A percentile compares a stretch with the other conserved stretches of the same genome.
Conservation (phyloP, 1,284 basidiomycete genomes). For the Tilletia setariae region DNA sequence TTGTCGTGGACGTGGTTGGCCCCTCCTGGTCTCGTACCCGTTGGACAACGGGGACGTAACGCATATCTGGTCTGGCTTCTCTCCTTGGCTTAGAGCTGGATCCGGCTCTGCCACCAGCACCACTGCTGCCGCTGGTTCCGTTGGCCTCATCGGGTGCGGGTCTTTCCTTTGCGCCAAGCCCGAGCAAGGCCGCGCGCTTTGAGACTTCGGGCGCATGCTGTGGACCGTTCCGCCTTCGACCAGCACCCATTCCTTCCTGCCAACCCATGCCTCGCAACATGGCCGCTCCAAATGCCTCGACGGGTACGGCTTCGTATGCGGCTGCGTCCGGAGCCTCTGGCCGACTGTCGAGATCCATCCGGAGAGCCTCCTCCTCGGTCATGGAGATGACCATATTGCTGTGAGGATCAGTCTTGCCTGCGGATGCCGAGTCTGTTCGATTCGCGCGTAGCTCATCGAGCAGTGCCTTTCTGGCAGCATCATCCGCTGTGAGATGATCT, state of each 20-base stretch:
- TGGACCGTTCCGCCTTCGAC: constrained; percentile 43
- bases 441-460: neutral
- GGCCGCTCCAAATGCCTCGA: constrained; percentile 88
- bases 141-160: constrained; percentile 15
- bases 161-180: constrained; percentile 49
- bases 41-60: constrained; percentile 73
- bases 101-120: constrained; percentile 53
- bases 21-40: constrained; percentile 43
- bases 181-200: constrained; percentile 41
- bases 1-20: constrained; percentile 15
- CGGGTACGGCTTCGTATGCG: constrained; percentile 85
- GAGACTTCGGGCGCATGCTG: constrained; percentile 41
- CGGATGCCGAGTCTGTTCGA: neutral
- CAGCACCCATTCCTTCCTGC: constrained; percentile 73
- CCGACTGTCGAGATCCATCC: constrained; percentile 40
- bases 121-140: constrained; percentile 36
- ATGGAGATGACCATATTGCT: constrained; percentile 30
- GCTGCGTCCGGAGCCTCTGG: constrained; percentile 64
- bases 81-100: constrained; percentile 45
- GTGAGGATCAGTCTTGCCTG: neutral
- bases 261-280: constrained; percentile 95
- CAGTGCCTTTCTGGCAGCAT: neutral
- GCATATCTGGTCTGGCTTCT: constrained; percentile 61
- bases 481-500: neutral
- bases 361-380: constrained; percentile 37